Percentiles rank a stretch among this genome's conserved stretches.
Conservation (phyloP, 1,284 basidiomycete genomes). For the Trametes sp. region DNA sequence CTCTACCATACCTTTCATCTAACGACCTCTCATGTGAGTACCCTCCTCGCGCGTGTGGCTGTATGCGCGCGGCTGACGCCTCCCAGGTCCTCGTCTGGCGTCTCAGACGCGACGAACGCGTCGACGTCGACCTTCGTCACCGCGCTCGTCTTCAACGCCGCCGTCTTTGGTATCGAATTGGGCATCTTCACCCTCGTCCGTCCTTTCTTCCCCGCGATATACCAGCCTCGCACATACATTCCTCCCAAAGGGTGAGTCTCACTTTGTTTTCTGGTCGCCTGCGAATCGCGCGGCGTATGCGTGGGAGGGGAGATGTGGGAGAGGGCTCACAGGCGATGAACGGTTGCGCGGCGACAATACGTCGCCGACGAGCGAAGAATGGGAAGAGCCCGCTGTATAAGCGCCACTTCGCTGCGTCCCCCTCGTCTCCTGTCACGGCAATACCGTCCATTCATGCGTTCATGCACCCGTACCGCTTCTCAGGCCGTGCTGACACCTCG, state of each 20-base stretch:
- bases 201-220: conserved; percentile 76
- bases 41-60: neutral
- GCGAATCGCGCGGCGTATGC: neutral
- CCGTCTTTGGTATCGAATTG: conserved; percentile 73
- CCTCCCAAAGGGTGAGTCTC: conserved; percentile 53
- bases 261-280: neutral
- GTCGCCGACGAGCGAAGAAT: no score
- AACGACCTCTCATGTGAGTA: conserved; percentile 27
- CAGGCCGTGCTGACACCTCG: neutral
- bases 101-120: conserved; percentile 37
- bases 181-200: conserved; percentile 74
- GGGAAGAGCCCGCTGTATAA: no score
- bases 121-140: conserved; percentile 72
- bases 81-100: conserved; percentile 15
- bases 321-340: no score
- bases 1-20: conserved; percentile 5
- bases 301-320: no score
- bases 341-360: no score
- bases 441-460: no score
- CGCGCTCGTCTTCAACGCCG: conserved; percentile 77
- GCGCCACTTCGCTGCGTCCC: no score
- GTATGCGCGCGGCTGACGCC: conserved; percentile 4
- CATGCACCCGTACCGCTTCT: neutral
- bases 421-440: neutral
- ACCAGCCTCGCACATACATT: conserved; percentile 82